Evolutionary conservation across 1,139 yeast genomes (phyloP).

Genomic region (Kodamaea anthophila): DNA sequence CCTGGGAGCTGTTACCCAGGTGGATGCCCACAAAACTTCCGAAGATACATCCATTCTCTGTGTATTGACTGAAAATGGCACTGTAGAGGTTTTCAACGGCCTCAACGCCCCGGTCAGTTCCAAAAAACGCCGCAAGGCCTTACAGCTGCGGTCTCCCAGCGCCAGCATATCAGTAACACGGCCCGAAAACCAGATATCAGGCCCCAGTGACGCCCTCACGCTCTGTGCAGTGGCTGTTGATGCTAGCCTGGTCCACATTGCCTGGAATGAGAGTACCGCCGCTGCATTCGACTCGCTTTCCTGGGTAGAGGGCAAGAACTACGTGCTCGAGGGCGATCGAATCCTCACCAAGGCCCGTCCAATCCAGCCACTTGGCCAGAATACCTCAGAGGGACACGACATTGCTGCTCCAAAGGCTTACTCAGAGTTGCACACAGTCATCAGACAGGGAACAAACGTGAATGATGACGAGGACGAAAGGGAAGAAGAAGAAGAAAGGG

Average conservation of each 20-base stretch:
- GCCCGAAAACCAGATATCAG: slow-evolving; percentile 33
- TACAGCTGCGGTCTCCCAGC: slow-evolving; percentile 45
- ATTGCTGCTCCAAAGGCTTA: slow-evolving; percentile 65
- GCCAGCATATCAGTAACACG: slow-evolving; percentile 40
- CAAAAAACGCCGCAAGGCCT: slow-evolving; percentile 31
- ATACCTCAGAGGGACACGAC: slow-evolving; percentile 51
- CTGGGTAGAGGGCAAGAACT: slow-evolving; percentile 40
- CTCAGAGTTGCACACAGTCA: slow-evolving; percentile 61
- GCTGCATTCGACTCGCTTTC: slow-evolving; percentile 58
- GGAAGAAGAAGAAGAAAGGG: slow-evolving; percentile 35
- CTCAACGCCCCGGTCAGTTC: slow-evolving; percentile 39
- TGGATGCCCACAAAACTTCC: slow-evolving; percentile 30
- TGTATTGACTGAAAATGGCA: slow-evolving; percentile 63
- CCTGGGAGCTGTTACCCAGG: slow-evolving; percentile 47
- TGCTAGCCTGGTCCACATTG: slow-evolving; percentile 36
- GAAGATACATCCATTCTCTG: slow-evolving; percentile 40
- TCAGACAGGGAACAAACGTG: slow-evolving; percentile 61
- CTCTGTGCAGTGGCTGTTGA: slow-evolving; percentile 37
- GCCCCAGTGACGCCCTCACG: slow-evolving; percentile 28
- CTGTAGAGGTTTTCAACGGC: slow-evolving; percentile 56
- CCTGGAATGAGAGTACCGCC: slow-evolving; percentile 72
- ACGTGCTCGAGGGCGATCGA: slow-evolving; percentile 19
- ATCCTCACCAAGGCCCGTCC: slow-evolving; percentile 37
- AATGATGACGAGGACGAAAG: slow-evolving; percentile 42
- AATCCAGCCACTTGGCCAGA: slow-evolving; percentile 27